These are phyloP conservation scores for Senecio squalidus DNA, from an alignment of 140 eudicot genomes.

Conservation along the genomic window DNA sequence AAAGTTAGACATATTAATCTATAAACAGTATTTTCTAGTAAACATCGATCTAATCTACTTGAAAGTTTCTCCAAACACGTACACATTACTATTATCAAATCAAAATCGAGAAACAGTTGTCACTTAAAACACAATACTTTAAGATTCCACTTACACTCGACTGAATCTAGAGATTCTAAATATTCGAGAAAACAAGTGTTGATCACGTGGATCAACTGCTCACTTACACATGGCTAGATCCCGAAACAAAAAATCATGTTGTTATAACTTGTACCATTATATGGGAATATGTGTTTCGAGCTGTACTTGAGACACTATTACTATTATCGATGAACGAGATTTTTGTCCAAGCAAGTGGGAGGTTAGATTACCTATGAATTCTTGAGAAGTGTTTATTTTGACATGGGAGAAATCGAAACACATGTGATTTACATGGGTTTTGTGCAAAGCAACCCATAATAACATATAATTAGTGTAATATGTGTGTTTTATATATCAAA, in stretches of 20 bases:
- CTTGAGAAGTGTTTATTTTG: constrained; percentile 22
- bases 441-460: constrained; percentile 15
- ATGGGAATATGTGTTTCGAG: constrained; percentile 16
- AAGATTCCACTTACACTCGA: constrained; percentile 9
- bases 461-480: constrained; percentile 12
- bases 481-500: too few relatives aligned
- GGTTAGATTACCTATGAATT: constrained; percentile 21
- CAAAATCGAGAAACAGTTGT: constrained; percentile 9
- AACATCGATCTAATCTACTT: background rate
- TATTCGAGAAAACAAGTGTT: background rate
- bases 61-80: constrained; percentile 6
- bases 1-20: background rate
- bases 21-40: background rate
- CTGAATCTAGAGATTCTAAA: constrained; percentile 13
- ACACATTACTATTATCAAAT: constrained; percentile 9
- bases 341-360: constrained; percentile 21
- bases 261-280: constrained; percentile 14
- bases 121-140: constrained; percentile 3
- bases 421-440: constrained; percentile 22
- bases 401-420: constrained; percentile 24
- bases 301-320: background rate
- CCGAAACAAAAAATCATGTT: background rate
- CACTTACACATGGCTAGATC: constrained; percentile 26
- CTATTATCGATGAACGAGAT: constrained; percentile 10
- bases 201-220: constrained; percentile 8